Evolutionary conservation across 768 basidiomycete species (phyloP), one percentile per base, ranked within the genome.

Genomic region (Rhodocollybia butyracea): DNA sequence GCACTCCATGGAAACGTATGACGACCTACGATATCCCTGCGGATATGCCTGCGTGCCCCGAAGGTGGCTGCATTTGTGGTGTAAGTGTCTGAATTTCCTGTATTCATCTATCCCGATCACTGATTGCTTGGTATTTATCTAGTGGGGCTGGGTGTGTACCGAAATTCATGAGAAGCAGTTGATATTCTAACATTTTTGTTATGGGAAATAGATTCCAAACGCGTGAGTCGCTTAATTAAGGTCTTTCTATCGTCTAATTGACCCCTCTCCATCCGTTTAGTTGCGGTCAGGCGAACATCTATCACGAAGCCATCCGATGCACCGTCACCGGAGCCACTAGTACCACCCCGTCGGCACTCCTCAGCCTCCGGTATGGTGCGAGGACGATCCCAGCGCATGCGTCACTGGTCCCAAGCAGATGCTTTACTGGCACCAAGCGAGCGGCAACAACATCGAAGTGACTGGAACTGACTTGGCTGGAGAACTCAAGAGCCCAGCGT

Each of bases 271-370:
- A 40, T n/a, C 21, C 38, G 26, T 24, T 19, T 45, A 76, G 80
- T 11, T 83, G 81, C 58, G 81, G 81, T 24, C 63, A 78, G 59
- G 76, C 79, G 5, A 83, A 83, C 66, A 80, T 82, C 61, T 83
- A 78, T 63, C 70, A 74, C 57, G 62, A 70, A 51, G 66, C 73
- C 32, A 79, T 75, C 69, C 70, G 69, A 36, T 83, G 80, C 70
- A 72, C 67, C n/a, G 80, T 83, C 15, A 76, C 77, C 0, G 69
- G 70, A 8, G 70, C 80, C 3, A 77, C 65, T 1, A 66, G 70
- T 30, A 76, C 62, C 15, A 69, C 65, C 0, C 76, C 13, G 55
- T 83, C 11, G 78, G 73, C 13, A 46, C 68, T 0, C 66, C 75
- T 5, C 69, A 80, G 56, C 72, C 81, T 11, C 71, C 80, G 2